Evolutionary conservation across 1,284 basidiomycete genomes (phyloP), one percentile per base, ranked within the genome.

Genomic region (Cryptococcus sp.): DNA sequence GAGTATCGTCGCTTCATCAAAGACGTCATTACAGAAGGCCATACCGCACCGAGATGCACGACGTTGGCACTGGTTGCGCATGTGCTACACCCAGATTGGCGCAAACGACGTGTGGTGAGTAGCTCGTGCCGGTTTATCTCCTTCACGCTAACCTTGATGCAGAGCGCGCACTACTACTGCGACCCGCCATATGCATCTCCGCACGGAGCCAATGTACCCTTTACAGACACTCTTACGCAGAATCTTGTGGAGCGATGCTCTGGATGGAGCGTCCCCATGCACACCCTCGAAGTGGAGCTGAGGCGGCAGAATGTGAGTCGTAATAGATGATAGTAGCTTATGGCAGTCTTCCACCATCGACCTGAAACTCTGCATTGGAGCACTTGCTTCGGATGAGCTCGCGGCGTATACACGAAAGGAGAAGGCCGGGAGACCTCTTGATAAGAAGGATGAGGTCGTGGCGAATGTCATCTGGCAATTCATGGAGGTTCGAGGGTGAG

Each of bases 391-490:
- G 47, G 89, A 93, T 57, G 88, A 88, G 67, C 82, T 88, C 43
- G 92, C 92, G 0, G 79, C 81, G 47, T 85, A 91, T 50, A 94
- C 93, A 5, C 80, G 81, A 25, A 50, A 48, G 35, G 65, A 58
- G 58, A 60, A 69, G 63, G 84, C 79, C 72, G 76, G 54, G 35
- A 78, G 80, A 42, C 83, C 84, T 13, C 83, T 99, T 39, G 95
- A 98, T 63, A 97, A 96, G 81, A 99, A 99, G 81, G 95, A 99
- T 72, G 96, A 99, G 78, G 84, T 96, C 0, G 95, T 99, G 1
- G 95, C 94, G 8, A 99, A 99, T 76, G 91, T 94, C 35, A 90
- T 99, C 63, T 98, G 94, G 94, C 86, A 95, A 48, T 96, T 99
- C 85, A 84, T 99, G 57, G 95, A 98, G 77, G 81, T 99, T 55